A percentile compares a stretch with the other conserved stretches of the same genome.
Conservation (phyloP, 345 rosid species). For the Camelina sativa region DNA sequence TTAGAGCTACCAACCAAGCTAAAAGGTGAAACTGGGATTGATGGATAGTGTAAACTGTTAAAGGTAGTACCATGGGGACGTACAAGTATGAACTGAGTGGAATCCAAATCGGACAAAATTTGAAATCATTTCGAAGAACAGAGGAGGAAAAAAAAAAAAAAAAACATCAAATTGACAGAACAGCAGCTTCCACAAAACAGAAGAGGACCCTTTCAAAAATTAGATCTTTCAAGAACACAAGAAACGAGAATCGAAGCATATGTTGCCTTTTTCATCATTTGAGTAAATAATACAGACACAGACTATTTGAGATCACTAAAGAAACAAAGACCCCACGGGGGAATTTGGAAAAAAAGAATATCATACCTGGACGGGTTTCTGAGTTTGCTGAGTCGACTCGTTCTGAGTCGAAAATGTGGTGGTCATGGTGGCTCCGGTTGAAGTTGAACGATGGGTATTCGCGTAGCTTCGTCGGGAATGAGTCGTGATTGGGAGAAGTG, state of each 20-base stretch:
- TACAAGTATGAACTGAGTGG: slow-evolving; percentile 33
- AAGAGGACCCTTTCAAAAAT: background rate
- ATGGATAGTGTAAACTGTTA: slow-evolving; percentile 9
- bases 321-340: slow-evolving; percentile 19
- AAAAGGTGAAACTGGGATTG: slow-evolving; percentile 25
- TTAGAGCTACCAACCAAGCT: slow-evolving; percentile 1
- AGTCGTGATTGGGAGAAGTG: slow-evolving; percentile 21
- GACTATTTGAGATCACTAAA: slow-evolving; percentile 8
- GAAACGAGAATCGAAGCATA: slow-evolving; percentile 35
- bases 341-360: background rate
- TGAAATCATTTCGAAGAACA: slow-evolving; percentile 22
- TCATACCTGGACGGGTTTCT: slow-evolving; percentile 49
- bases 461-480: slow-evolving; percentile 7
- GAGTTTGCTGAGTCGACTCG: slow-evolving; percentile 40
- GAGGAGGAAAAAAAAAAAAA: background rate
- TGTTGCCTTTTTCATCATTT: slow-evolving; percentile 27
- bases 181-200: slow-evolving; percentile 41
- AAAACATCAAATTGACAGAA: slow-evolving; percentile 36
- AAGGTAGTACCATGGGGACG: slow-evolving; percentile 30
- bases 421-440: slow-evolving; percentile 48
- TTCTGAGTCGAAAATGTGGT: slow-evolving; percentile 41
- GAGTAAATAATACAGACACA: slow-evolving; percentile 2
- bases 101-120: slow-evolving; percentile 26
- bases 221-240: background rate
- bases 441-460: slow-evolving; percentile 21